A percentile compares a stretch with the other conserved stretches of the same genome.
These are phyloP conservation scores for Penicillium oxalicum DNA, from an alignment of 2,329 filamentous ascomycete genomes.

Conservation along the genomic window DNA sequence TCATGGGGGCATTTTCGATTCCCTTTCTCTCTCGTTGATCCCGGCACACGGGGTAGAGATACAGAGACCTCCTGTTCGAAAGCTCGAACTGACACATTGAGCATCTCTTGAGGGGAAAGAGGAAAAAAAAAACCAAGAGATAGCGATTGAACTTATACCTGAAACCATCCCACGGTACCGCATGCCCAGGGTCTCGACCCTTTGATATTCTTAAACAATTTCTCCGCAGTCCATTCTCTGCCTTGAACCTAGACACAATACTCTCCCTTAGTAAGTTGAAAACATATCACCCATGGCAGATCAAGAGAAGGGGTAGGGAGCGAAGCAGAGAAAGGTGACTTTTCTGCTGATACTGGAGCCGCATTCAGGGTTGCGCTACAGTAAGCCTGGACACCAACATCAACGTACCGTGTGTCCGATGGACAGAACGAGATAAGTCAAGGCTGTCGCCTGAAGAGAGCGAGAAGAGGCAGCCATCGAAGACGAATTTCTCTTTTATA, in stretches of 20 bases:
- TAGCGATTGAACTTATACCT: constrained; percentile 13
- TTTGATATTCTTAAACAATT: constrained; percentile 19
- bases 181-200: constrained; percentile 19
- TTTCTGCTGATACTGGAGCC: background rate
- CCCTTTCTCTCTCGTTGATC: no score
- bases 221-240: constrained; percentile 21
- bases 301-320: no score
- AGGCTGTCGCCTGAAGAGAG: constrained; percentile 17
- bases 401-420: constrained; percentile 22
- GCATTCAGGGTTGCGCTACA: background rate
- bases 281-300: background rate
- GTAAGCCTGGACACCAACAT: background rate
- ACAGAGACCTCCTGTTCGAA: no score
- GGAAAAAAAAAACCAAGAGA: no score
- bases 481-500: background rate
- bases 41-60: no score
- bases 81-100: no score
- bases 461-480: constrained; percentile 5
- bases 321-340: no score
- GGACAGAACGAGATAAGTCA: constrained; percentile 16
- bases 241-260: constrained; percentile 12
- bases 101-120: no score
- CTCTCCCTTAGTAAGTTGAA: background rate
- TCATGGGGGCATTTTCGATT: no score
- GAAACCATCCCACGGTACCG: constrained; percentile 39